These are phyloP conservation scores for Rosellinia necatrix DNA, from an alignment of 2,329 filamentous ascomycete genomes.

Conservation along the genomic window DNA sequence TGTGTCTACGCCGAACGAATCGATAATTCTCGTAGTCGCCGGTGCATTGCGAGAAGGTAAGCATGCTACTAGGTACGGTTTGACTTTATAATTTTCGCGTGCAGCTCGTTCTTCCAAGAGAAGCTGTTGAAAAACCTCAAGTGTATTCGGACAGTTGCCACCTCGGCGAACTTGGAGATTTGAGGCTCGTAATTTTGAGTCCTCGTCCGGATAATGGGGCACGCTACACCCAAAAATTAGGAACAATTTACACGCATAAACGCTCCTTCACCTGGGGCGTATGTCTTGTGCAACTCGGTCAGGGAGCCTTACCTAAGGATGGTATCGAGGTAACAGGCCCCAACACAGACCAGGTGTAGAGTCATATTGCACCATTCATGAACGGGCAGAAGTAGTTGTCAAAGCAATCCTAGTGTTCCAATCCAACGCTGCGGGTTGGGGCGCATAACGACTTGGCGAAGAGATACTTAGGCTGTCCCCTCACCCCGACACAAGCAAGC, in stretches of 20 bases:
- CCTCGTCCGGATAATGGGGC: slow-evolving; percentile 69
- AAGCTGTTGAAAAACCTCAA: slow-evolving; percentile 72
- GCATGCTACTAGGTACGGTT: slow-evolving; percentile 52
- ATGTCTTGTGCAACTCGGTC: not conserved
- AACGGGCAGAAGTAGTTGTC: slow-evolving; percentile 6
- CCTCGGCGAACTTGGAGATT: slow-evolving; percentile 64
- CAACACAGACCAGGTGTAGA: slow-evolving; percentile 66
- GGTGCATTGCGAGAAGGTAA: slow-evolving; percentile 59
- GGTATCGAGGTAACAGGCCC: slow-evolving; percentile 73
- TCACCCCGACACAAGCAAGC: not conserved
- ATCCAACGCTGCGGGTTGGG: slow-evolving; percentile 17
- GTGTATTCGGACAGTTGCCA: slow-evolving; percentile 73
- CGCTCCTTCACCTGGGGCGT: not conserved
- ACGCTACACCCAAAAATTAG: slow-evolving; percentile 52
- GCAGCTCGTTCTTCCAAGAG: slow-evolving; percentile 37
- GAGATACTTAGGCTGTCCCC: not conserved
- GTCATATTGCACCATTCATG: slow-evolving; percentile 38
- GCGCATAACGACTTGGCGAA: not conserved
- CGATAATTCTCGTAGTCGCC: slow-evolving; percentile 56
- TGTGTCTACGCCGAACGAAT: slow-evolving; percentile 54
- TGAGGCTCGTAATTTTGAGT: slow-evolving; percentile 72
- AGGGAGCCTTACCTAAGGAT: slow-evolving; percentile 61
- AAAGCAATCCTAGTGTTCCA: not conserved
- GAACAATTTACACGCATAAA: slow-evolving; percentile 9
- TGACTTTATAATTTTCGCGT: slow-evolving; percentile 32